phyloP scores from a whole-genome alignment of 1,139 yeast species.

The Ogataea hybrid region DNA sequence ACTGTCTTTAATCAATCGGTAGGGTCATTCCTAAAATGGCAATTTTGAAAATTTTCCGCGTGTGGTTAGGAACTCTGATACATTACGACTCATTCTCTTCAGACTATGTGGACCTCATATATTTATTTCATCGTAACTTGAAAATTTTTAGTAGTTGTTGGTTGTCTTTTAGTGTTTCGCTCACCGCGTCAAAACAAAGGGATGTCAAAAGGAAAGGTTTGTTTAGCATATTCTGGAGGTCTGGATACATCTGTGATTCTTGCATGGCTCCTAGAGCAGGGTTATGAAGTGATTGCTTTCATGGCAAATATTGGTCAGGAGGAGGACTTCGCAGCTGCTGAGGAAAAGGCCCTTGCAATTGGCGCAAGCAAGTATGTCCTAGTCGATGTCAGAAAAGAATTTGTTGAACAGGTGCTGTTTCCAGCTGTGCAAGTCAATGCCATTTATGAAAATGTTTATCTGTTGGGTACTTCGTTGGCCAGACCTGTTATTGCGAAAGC shows the following conservation, averaged over 20 bases:
- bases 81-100: background rate
- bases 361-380: constrained; percentile 96
- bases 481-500: constrained; percentile 99
- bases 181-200: constrained; percentile 1
- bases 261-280: constrained; percentile 97
- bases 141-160: constrained; percentile 3
- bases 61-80: constrained; percentile 12
- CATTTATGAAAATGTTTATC: constrained; percentile 93
- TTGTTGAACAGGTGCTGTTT: constrained; percentile 87
- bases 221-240: constrained; percentile 99
- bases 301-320: constrained; percentile 98
- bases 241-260: constrained; percentile 95
- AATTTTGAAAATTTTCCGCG: constrained; percentile 15
- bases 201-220: constrained; percentile 97
- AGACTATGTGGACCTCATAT: background rate
- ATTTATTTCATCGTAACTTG: background rate
- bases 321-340: constrained; percentile 97
- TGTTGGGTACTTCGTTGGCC: constrained; percentile 95
- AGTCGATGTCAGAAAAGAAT: constrained; percentile 93
- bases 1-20: too few species aligned
- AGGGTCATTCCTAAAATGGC: constrained; percentile 6
- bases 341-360: constrained; percentile 90
- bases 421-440: constrained; percentile 98
- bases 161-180: background rate
- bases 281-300: constrained; percentile 97